Conservation (phyloP, 441 rosid species). For the Eruca vesicaria region DNA sequence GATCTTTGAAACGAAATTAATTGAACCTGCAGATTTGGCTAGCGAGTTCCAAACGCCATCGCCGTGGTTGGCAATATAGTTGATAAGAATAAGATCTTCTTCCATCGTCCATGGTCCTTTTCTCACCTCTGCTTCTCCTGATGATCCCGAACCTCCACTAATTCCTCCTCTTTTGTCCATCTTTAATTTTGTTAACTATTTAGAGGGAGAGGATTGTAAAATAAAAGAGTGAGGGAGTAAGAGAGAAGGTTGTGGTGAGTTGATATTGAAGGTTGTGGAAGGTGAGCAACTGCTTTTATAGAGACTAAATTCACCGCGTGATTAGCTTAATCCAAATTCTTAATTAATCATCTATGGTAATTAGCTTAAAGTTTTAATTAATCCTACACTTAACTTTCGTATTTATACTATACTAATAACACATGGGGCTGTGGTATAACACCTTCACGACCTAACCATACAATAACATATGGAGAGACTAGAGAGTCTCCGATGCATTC, state of each 20-base stretch:
- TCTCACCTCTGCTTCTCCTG: conserved; percentile 70
- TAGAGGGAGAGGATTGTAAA: conserved; percentile 17
- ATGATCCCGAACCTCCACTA: conserved; percentile 50
- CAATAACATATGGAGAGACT: not conserved
- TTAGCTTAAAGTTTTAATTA: conserved; percentile 18
- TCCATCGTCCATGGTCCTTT: conserved; percentile 99
- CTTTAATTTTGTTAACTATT: not conserved
- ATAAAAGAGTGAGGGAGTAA: conserved; percentile 2
- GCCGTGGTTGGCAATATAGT: conserved; percentile 88
- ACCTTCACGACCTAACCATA: conserved; percentile 23
- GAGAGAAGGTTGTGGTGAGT: conserved; percentile 23
- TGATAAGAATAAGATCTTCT: conserved; percentile 93
- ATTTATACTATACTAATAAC: not conserved
- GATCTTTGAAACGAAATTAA: not conserved
- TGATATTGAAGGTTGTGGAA: conserved; percentile 39
- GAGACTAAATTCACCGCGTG: conserved; percentile 33
- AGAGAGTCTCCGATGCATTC: not conserved
- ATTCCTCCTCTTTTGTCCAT: conserved; percentile 53
- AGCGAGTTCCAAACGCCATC: conserved; percentile 99
- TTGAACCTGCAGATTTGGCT: conserved; percentile 87
- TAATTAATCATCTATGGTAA: conserved; percentile 22
- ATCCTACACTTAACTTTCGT: not conserved
- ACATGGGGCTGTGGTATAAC: conserved; percentile 11
- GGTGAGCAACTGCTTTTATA: conserved; percentile 54
- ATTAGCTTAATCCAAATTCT: conserved; percentile 15